These are phyloP conservation scores for Boletus albobrunnescens DNA, from an alignment of 1,284 basidiomycete species.

Conservation along the genomic window DNA sequence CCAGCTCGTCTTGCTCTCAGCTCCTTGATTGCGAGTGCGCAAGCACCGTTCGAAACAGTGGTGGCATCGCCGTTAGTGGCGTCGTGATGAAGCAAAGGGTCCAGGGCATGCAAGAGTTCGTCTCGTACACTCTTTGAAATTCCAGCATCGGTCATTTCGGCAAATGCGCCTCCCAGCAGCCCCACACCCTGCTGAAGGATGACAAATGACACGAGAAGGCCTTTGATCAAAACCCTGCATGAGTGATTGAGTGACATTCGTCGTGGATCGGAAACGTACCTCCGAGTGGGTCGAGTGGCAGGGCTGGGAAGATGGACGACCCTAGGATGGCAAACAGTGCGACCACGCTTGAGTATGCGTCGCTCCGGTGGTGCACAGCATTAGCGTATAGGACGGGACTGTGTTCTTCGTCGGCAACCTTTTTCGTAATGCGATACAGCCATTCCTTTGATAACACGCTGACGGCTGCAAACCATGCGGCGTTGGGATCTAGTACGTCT, in stretches of 20 bases:
- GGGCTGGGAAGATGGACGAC: constrained; percentile 77
- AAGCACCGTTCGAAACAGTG: neutral
- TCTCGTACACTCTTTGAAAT: constrained; percentile 58
- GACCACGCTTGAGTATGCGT: constrained; percentile 87
- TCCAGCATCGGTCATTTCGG: constrained; percentile 84
- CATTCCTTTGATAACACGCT: constrained; percentile 88
- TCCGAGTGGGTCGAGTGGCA: constrained; percentile 91
- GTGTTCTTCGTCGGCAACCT: constrained; percentile 85
- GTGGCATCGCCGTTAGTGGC: constrained; percentile 10
- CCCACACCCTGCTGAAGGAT: constrained; percentile 83
- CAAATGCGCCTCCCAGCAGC: constrained; percentile 70
- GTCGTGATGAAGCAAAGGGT: constrained; percentile 45
- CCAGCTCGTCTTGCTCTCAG: constrained; percentile 78
- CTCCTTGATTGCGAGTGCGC: constrained; percentile 55
- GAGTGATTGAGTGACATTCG: constrained; percentile 4
- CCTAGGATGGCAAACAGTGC: constrained; percentile 88
- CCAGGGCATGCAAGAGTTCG: constrained; percentile 51
- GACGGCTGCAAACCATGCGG: constrained; percentile 90
- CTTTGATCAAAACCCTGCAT: constrained; percentile 35
- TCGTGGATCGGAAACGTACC: constrained; percentile 44
- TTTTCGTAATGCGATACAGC: constrained; percentile 84
- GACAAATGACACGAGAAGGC: constrained; percentile 82
- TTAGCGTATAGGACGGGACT: constrained; percentile 90
- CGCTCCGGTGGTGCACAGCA: constrained; percentile 91
- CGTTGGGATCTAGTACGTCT: constrained; percentile 82